These are phyloP conservation scores for Phalaenopsis hybrid DNA, from an alignment of 116 monocot species.

Conservation along the genomic window DNA sequence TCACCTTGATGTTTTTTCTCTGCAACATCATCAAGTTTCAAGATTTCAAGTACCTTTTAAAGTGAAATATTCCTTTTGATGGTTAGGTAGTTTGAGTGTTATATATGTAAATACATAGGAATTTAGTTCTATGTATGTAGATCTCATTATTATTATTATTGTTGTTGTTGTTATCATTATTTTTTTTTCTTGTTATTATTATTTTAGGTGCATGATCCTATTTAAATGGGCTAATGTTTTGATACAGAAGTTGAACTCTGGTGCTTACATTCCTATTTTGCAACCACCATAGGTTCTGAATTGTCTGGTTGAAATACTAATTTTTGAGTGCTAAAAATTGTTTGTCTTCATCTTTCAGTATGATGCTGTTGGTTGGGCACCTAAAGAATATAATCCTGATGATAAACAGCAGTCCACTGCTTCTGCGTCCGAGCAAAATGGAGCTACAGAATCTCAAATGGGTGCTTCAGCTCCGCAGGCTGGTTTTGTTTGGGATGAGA, in stretches of 20 bases:
- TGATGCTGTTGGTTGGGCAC: conserved; percentile 93
- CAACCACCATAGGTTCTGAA: not conserved
- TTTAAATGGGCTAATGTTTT: not conserved
- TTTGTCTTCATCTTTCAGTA: conserved; percentile 47
- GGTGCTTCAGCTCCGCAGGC: conserved; percentile 54
- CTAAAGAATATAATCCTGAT: conserved; percentile 93
- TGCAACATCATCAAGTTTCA: not conserved
- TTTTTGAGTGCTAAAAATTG: not conserved
- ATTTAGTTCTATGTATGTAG: no score
- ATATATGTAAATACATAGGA: no score
- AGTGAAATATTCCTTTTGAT: not conserved
- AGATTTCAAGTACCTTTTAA: not conserved
- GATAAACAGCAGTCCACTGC: conserved; percentile 43
- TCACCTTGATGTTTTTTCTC: not conserved
- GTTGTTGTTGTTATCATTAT: no score
- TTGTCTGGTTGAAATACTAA: not conserved
- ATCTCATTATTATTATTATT: no score
- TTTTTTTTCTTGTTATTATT: no score
- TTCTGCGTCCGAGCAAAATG: conserved; percentile 30
- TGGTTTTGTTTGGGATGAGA: conserved; percentile 99
- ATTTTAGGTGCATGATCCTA: not conserved
- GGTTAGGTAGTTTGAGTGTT: no score
- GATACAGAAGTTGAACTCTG: not conserved
- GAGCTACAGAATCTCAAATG: conserved; percentile 27
- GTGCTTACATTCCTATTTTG: not conserved